Evolutionary conservation across 192 early-diverging fungal species (phyloP), one percentile per base, ranked within the genome.

Genomic region (Coemansia sp.): DNA sequence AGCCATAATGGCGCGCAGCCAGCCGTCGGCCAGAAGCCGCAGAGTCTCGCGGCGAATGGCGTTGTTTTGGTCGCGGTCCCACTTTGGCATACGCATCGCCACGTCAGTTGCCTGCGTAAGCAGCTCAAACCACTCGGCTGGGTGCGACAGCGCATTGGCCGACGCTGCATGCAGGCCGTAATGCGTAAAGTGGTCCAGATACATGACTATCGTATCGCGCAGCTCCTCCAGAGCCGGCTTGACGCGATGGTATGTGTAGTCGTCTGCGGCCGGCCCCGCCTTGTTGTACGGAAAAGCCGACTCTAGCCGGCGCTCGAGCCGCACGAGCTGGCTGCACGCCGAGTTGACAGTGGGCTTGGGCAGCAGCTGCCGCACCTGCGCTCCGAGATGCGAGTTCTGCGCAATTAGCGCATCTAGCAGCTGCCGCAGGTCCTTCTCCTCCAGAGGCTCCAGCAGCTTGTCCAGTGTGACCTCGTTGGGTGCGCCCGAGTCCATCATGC

Each of bases 211-310:
- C 23, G 85, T 88, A 58, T 88, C 87, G 75, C 87, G 83, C 38
- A 96, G 81, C 59, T 96, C 93, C 3, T 83, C 73, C 21, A 97
- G 72, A 7, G 82, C 78, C 45, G 89, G 87, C 63, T 86, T 83
- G 47, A 96, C 92, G 59, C 96, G 84, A 71, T 91, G 88, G 77
- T 88, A 96, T 5, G 93, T 87, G 76, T 98, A 98, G 74, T 93
- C 91, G 73, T 96, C 94, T 24, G 83, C 77, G 1, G 73, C 65
- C 19, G 87, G 85, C 14, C 94, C 95, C 47, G 84, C 83, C 65
- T 90, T 88, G 59, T 85, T 90, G 83, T 96, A 98, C 0, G 95
- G 95, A 73, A 94, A 96, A 3, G 88, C 84, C 3, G 87, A 88
- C 56, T 84, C 73, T 52, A 97, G 72, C 29, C 84, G 82, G 64